A percentile compares a stretch with the other conserved stretches of the same genome.
phyloP scores from a whole-genome alignment of 495 filamentous ascomycete species.

The Podospora tetraspora region DNA sequence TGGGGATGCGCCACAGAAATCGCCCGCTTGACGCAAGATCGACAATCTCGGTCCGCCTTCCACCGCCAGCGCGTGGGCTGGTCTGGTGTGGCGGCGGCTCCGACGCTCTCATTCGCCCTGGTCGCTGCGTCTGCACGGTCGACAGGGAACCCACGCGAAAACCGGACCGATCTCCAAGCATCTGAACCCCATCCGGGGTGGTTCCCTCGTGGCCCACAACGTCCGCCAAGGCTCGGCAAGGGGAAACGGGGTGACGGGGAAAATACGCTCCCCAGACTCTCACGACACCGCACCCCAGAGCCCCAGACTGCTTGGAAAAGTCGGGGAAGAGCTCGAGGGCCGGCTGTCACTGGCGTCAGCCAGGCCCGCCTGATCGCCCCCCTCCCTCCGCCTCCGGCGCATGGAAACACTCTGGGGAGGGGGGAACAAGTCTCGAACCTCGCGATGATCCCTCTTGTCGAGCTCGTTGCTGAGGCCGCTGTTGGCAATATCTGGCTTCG shows the following conservation, averaged over 20 bases:
- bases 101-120: constrained; percentile 16
- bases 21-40: constrained; percentile 5
- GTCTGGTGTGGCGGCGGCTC: constrained; percentile 10
- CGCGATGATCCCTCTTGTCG: neutral
- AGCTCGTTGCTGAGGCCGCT: neutral
- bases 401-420: neutral
- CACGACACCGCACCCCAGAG: neutral
- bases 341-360: no score
- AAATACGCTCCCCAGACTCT: neutral
- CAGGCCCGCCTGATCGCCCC: neutral
- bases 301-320: neutral
- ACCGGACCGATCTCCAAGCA: constrained; percentile 27
- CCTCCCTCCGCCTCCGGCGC: neutral
- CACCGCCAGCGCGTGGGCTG: constrained; percentile 20
- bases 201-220: constrained; percentile 12
- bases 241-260: constrained; percentile 1
- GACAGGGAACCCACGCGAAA: constrained; percentile 23
- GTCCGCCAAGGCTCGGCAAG: constrained; percentile 24
- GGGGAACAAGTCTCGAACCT: neutral
- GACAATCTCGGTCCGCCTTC: constrained; percentile 14
- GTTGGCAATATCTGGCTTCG: constrained; percentile 5
- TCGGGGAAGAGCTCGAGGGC: no score
- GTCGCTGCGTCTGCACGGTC: neutral
- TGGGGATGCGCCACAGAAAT: constrained; percentile 9
- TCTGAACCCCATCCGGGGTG: constrained; percentile 10